phyloP scores from a whole-genome alignment of 2,329 filamentous ascomycete genomes.

The Monilinia laxa region DNA sequence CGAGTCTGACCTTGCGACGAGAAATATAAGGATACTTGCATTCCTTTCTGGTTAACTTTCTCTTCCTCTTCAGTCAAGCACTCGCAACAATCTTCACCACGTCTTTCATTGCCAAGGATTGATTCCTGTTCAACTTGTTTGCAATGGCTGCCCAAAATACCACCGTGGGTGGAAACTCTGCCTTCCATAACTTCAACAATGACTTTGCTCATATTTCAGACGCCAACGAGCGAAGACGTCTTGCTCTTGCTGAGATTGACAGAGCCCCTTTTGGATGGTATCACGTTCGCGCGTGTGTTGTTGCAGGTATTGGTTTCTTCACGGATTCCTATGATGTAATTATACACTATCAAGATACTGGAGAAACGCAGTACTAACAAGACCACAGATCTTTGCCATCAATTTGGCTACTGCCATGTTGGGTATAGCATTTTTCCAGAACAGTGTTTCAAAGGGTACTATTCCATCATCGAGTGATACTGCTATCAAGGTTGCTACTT shows the following conservation, averaged over 20 bases:
- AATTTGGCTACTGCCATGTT: slow-evolving; percentile 39
- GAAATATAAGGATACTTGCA: slow-evolving; percentile 17
- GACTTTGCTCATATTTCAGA: slow-evolving; percentile 66
- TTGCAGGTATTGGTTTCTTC: slow-evolving; percentile 85
- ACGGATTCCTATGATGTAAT: slow-evolving; percentile 86
- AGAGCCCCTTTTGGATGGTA: slow-evolving; percentile 79
- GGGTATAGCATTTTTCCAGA: slow-evolving; percentile 36
- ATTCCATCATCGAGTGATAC: slow-evolving; percentile 71
- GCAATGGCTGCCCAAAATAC: slow-evolving; percentile 62
- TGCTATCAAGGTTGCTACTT: slow-evolving; percentile 82
- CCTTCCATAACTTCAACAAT: slow-evolving; percentile 77
- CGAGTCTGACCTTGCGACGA: neutral
- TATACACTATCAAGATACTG: slow-evolving; percentile 35
- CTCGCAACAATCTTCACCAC: neutral
- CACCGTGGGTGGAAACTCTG: slow-evolving; percentile 65
- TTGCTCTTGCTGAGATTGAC: slow-evolving; percentile 79
- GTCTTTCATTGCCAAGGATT: neutral
- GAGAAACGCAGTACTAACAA: slow-evolving; percentile 37
- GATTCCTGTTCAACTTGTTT: slow-evolving; percentile 1
- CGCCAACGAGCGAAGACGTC: slow-evolving; percentile 74
- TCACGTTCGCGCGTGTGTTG: slow-evolving; percentile 71
- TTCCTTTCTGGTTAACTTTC: neutral
- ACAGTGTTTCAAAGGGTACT: slow-evolving; percentile 44
- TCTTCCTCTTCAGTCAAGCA: slow-evolving; percentile 27
- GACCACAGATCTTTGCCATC: slow-evolving; percentile 39